These are phyloP conservation scores for Aspergillus puulaauensis DNA, from an alignment of 2,329 filamentous ascomycete species.

Conservation along the genomic window DNA sequence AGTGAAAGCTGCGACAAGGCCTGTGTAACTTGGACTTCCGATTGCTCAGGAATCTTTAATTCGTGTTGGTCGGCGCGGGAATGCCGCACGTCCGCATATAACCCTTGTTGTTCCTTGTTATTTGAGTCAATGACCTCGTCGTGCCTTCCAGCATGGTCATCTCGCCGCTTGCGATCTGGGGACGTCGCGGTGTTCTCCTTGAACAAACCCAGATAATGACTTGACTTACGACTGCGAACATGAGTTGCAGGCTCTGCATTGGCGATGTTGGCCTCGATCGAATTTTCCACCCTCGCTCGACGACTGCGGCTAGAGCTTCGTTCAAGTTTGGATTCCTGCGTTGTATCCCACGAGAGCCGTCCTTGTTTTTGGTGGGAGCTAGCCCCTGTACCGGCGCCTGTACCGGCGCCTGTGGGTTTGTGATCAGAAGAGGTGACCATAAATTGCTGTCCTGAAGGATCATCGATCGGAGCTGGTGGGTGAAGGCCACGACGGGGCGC, in stretches of 20 bases:
- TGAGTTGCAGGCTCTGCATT: constrained; percentile 55
- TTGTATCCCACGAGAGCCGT: constrained; percentile 21
- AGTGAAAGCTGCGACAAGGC: constrained; percentile 30
- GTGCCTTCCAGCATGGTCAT: constrained; percentile 43
- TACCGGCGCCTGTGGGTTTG: constrained; percentile 16
- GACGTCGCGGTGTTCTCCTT: constrained; percentile 58
- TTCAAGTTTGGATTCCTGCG: constrained; percentile 27
- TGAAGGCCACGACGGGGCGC: constrained; percentile 27
- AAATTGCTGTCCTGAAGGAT: constrained; percentile 20
- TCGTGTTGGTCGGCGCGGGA: constrained; percentile 15
- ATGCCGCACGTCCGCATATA: constrained; percentile 14
- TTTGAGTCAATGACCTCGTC: constrained; percentile 25
- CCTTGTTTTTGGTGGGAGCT: constrained; percentile 22
- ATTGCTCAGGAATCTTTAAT: constrained; percentile 11
- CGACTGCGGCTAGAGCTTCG: constrained; percentile 46
- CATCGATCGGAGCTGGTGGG: constrained; percentile 30
- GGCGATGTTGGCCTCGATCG: constrained; percentile 63
- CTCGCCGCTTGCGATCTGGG: constrained; percentile 52
- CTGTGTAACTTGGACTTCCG: constrained; percentile 23
- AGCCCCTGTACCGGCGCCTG: constrained; percentile 22
- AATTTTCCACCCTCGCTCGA: constrained; percentile 55
- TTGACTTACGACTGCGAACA: constrained; percentile 64
- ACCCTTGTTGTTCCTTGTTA: constrained; percentile 13
- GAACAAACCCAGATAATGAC: constrained; percentile 65
- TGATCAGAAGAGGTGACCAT: constrained; percentile 22